Evolutionary conservation across 2,329 filamentous ascomycete species (phyloP), one percentile per base, ranked within the genome.

Genomic region (Aureobasidium mangrovei): DNA sequence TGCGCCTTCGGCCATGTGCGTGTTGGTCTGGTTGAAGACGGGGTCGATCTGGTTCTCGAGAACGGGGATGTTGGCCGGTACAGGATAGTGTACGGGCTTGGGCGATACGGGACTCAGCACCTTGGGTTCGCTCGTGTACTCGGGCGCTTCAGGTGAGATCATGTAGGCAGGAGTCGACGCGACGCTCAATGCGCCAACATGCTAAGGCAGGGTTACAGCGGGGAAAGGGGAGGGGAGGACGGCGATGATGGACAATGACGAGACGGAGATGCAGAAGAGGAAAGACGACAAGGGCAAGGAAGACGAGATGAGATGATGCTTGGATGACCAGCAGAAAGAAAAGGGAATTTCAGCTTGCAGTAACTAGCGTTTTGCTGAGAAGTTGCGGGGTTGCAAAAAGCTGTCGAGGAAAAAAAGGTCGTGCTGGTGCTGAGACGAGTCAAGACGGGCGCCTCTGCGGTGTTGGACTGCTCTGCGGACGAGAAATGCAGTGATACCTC

Each of bases 31-130:
- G 70, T 84, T 83, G 74, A 86, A 85, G 62, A 79, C 72, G 53
- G 82, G 81, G 70, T 88, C 83, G 79, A 82, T 87, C 71, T 86
- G 83, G 66, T 84, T 82, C 65, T 83, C 78, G 64, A 87, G 74
- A 53, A 88, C 79, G 56, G 84, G 82, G 57, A 87, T 85, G 61
- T 81, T 84, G 61, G 81, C 77, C 52, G 83, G 82, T 68, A 84
- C 80, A 60, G 83, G 78, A 60, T 83, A 74, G 69, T 86, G 82
- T 62, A 86, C 70, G 61, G 84, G 84, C 63, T 83, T 82, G 64
- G 85, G 85, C 66, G 83, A 86, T 65, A 85, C 80, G 60, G 85
- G 84, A 65, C 82, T 85, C 64, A 85, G 72, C 60, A 67, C 36
- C 26, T 59, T 59, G 27, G 79, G 79, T 68, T 82, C 78, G 71